These are phyloP conservation scores for Yarrowia divulgata DNA, from an alignment of 805 yeast genomes.

Conservation along the genomic window DNA sequence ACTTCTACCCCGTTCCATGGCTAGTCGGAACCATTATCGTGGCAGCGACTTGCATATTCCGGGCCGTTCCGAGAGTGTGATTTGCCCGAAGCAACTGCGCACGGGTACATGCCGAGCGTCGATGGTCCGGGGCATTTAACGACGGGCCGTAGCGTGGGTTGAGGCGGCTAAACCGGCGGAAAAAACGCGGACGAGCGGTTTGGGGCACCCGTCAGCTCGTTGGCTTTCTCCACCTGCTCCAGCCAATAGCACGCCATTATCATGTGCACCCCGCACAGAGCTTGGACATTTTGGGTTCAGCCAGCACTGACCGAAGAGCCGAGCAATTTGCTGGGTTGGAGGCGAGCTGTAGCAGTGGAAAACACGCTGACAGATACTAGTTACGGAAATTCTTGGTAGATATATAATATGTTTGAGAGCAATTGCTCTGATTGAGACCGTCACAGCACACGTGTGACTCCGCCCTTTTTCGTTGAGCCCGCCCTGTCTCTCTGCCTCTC, in stretches of 20 bases:
- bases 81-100: constrained; percentile 5
- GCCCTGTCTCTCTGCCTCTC: not conserved
- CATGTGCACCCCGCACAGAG: constrained; percentile 38
- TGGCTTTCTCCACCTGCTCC: constrained; percentile 1
- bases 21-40: constrained; percentile 24
- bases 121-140: not conserved
- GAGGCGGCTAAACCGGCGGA: not conserved
- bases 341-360: not conserved
- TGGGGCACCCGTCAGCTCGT: constrained; percentile 1
- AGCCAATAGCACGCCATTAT: constrained; percentile 39
- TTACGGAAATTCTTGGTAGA: too few species aligned
- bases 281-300: constrained; percentile 11
- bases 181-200: not conserved
- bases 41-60: constrained; percentile 25
- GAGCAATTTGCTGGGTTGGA: constrained; percentile 20
- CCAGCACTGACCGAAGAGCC: constrained; percentile 29
- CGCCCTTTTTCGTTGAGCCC: not conserved
- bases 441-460: not conserved
- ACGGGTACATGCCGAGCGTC: constrained; percentile 5
- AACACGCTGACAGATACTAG: not conserved
- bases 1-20: constrained; percentile 12
- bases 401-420: not conserved
- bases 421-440: not conserved
- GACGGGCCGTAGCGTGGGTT: too few species aligned
- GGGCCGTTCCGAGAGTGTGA: constrained; percentile 35